Base-by-base conservation (phyloP, 2,329 filamentous ascomycete genomes). In the Aspergillus sp. region DNA sequence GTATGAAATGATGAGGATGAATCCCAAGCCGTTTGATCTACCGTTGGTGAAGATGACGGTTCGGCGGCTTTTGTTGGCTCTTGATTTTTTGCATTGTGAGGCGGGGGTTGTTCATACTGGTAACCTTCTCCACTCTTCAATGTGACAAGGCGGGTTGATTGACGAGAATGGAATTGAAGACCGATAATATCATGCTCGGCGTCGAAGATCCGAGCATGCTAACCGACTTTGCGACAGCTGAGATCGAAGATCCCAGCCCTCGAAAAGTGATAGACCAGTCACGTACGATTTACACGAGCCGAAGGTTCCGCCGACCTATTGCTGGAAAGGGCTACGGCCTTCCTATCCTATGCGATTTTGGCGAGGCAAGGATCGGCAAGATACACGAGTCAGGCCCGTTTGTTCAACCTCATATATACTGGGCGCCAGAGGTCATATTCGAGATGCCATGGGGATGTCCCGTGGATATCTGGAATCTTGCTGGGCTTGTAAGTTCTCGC, bases 391-490 rank as follows among this genome's bases (percentile, higher is more conserved):
- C 76, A 63, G 64, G 84, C 74, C 69, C 80, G 67, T 63, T 80
- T 71, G 65, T 84, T 77, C 62, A 87, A 43, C 72, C 73, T 8
- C 65, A 71, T 64, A 68, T 74, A 30, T 75, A 75, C 46, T 57
- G 71, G 50, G 56, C 60, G 8, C 56, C 72, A 13, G 72, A 85
- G 66, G 77, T 84, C 6, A 81, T 84, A 5, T 69, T 85, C 3
- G 70, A 77, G 64, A 73, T 74, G 13, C 71, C 75, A 0, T 85
- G 82, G 82, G 72, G 70, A 1, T 80, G 78, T 55, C 62, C 74
- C 25, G 69, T 83, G 30, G 82, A 85, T 69, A 81, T 85, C 52
- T 85, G 82, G 82, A 83, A 81, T 53, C 69, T 77, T 3, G 82
- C 78, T 0, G 76, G 76, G 55, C 76, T 84, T 78, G 81, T 82